Evolutionary conservation across 106 monocot species (phyloP).

Genomic region (Hemerocallis citrina): DNA sequence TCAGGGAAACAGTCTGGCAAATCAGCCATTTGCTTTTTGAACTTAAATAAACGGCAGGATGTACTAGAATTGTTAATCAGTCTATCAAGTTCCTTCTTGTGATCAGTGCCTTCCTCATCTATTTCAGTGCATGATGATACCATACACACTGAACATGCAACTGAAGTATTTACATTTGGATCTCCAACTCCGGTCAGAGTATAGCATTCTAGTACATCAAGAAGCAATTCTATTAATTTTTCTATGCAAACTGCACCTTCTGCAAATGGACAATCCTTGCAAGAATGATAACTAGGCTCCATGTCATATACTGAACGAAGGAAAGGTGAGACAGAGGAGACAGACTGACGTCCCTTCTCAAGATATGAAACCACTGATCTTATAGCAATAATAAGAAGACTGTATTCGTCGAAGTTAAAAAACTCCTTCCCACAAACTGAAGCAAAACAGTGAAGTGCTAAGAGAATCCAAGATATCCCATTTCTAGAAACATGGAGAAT

Average conservation of each 20-base stretch:
- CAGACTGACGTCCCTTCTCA: slow-evolving; percentile 21
- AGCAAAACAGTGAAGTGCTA: slow-evolving; percentile 56
- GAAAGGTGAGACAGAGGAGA: background rate
- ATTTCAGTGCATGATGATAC: background rate
- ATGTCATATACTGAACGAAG: background rate
- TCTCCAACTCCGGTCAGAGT: background rate
- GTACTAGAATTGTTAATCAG: slow-evolving; percentile 12
- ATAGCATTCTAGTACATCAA: slow-evolving; percentile 42
- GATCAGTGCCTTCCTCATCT: background rate
- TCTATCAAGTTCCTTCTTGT: slow-evolving; percentile 2
- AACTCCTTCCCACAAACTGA: slow-evolving; percentile 39
- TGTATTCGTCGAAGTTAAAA: slow-evolving; percentile 16
- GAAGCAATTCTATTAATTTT: slow-evolving; percentile 26
- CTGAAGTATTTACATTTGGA: background rate
- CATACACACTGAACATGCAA: background rate
- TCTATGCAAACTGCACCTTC: slow-evolving; percentile 30
- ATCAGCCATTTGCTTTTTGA: slow-evolving; percentile 7
- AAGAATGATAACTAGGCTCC: slow-evolving; percentile 11
- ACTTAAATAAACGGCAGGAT: slow-evolving; percentile 17
- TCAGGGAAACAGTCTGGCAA: slow-evolving; percentile 9
- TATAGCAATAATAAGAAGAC: slow-evolving; percentile 27
- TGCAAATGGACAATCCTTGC: slow-evolving; percentile 55
- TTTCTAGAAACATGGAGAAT: slow-evolving; percentile 28
- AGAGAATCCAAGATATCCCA: slow-evolving; percentile 35
- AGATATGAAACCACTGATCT: slow-evolving; percentile 42